These are phyloP conservation scores for Begonia masoniana DNA, from an alignment of 306 rosid species.

Conservation along the genomic window DNA sequence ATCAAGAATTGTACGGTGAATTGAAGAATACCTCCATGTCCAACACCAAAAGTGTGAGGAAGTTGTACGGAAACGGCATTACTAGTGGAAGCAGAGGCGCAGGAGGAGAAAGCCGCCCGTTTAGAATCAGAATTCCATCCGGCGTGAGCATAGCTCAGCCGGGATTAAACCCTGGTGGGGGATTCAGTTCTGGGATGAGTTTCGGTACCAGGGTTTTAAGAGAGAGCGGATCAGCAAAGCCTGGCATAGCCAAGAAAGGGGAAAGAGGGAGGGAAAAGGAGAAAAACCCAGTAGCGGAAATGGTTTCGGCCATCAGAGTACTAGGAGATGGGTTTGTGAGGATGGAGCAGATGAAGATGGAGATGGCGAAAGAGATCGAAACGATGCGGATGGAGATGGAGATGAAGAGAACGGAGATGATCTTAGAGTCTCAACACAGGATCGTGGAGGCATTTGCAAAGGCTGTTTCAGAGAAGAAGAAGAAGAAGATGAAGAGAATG, in stretches of 20 bases:
- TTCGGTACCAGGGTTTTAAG: constrained; percentile 36
- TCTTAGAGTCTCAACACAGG: constrained; percentile 70
- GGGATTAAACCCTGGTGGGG: constrained; percentile 19
- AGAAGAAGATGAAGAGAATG: constrained; percentile 45
- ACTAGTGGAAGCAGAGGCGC: constrained; percentile 8
- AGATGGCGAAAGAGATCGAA: constrained; percentile 85
- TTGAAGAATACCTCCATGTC: constrained; percentile 39
- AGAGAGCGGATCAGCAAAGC: constrained; percentile 24
- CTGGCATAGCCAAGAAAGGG: constrained; percentile 29
- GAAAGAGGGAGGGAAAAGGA: constrained; percentile 23
- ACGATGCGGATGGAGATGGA: constrained; percentile 91
- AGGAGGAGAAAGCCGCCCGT: constrained; percentile 28
- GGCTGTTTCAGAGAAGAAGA: constrained; percentile 52
- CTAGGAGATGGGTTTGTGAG: constrained; percentile 91
- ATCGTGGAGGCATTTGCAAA: constrained; percentile 83
- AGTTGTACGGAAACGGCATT: constrained; percentile 42
- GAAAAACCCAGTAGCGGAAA: constrained; percentile 43
- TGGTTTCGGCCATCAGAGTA: constrained; percentile 67
- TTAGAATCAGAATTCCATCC: constrained; percentile 60
- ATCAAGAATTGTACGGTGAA: constrained; percentile 52
- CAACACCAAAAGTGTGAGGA: constrained; percentile 34
- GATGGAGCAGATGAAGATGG: constrained; percentile 94
- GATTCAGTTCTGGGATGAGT: constrained; percentile 15
- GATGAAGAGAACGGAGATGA: constrained; percentile 90
- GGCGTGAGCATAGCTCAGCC: constrained; percentile 64